These are phyloP conservation scores for Trichoderma sp. DNA, from an alignment of 2,329 filamentous ascomycete species.

Conservation along the genomic window DNA sequence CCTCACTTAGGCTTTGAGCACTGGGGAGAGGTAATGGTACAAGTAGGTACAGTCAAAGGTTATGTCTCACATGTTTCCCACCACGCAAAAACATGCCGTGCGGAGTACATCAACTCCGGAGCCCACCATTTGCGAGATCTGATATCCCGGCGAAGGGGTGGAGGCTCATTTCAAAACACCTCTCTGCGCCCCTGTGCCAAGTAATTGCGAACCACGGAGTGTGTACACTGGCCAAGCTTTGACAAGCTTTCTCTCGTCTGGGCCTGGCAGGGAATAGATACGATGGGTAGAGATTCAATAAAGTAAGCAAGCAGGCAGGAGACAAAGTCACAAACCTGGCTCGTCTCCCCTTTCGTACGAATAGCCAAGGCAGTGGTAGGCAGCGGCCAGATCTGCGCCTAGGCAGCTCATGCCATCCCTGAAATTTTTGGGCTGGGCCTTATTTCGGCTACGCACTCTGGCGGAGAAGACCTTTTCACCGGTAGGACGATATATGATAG, in stretches of 20 bases:
- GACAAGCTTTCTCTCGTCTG: conserved; percentile 22
- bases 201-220: not conserved
- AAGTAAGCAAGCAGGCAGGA: conserved; percentile 9
- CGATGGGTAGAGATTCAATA: not conserved
- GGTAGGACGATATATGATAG: not conserved
- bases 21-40: not conserved
- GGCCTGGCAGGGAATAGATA: conserved; percentile 4
- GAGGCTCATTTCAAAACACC: conserved; percentile 18
- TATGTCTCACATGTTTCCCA: not conserved
- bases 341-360: conserved; percentile 14
- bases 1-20: conserved; percentile 2
- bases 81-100: not conserved
- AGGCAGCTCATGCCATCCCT: conserved; percentile 22
- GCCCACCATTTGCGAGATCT: conserved; percentile 11
- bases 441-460: conserved; percentile 27
- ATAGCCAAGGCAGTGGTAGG: not conserved
- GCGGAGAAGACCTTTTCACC: conserved; percentile 1
- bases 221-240: not conserved
- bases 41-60: not conserved
- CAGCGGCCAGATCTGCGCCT: conserved; percentile 16
- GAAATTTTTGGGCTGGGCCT: conserved; percentile 8
- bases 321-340: not conserved
- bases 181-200: conserved; percentile 24
- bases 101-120: conserved; percentile 2
- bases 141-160: conserved; percentile 3